Evolutionary conservation across 257 asterid species (phyloP).

Genomic region (Primulina tabacum): DNA sequence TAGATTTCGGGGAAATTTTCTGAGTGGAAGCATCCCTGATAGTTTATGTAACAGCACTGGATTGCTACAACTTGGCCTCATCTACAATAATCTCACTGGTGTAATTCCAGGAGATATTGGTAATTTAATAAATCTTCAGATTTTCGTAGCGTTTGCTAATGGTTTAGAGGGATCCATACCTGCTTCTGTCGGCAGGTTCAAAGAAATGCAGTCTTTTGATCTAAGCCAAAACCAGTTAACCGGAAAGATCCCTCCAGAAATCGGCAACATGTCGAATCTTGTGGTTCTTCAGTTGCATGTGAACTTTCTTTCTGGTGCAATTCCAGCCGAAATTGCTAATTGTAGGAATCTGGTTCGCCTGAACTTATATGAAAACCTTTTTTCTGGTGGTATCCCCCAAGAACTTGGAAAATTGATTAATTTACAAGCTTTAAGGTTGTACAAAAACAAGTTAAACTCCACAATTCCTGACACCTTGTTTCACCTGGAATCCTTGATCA

Average conservation of each 20-base stretch:
- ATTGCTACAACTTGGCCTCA: slow-evolving; percentile 41
- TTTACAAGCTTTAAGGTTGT: slow-evolving; percentile 42
- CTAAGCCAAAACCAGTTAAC: slow-evolving; percentile 52
- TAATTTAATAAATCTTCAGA: slow-evolving; percentile 45
- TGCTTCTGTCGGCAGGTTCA: slow-evolving; percentile 50
- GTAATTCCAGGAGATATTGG: slow-evolving; percentile 51
- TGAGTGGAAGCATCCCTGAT: slow-evolving; percentile 58
- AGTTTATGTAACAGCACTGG: slow-evolving; percentile 60
- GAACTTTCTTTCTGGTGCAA: slow-evolving; percentile 54
- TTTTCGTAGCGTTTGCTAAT: slow-evolving; percentile 51
- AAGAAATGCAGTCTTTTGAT: slow-evolving; percentile 47
- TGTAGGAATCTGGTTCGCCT: slow-evolving; percentile 44
- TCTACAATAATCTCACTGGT: slow-evolving; percentile 64
- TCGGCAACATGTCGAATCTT: slow-evolving; percentile 51
- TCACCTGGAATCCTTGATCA: slow-evolving; percentile 41
- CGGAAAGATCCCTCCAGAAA: slow-evolving; percentile 62
- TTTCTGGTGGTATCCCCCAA: slow-evolving; percentile 60
- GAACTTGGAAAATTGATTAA: slow-evolving; percentile 54
- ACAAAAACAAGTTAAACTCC: slow-evolving; percentile 54
- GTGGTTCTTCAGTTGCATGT: slow-evolving; percentile 45
- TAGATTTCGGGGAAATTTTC: slow-evolving; percentile 61
- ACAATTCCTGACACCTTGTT: slow-evolving; percentile 57
- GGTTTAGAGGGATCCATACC: slow-evolving; percentile 58
- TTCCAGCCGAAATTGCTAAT: slow-evolving; percentile 57
- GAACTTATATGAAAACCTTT: slow-evolving; percentile 44